A percentile compares a stretch with the other conserved stretches of the same genome.
phyloP scores from a whole-genome alignment of 257 asterid species.

The Echium plantagineum region DNA sequence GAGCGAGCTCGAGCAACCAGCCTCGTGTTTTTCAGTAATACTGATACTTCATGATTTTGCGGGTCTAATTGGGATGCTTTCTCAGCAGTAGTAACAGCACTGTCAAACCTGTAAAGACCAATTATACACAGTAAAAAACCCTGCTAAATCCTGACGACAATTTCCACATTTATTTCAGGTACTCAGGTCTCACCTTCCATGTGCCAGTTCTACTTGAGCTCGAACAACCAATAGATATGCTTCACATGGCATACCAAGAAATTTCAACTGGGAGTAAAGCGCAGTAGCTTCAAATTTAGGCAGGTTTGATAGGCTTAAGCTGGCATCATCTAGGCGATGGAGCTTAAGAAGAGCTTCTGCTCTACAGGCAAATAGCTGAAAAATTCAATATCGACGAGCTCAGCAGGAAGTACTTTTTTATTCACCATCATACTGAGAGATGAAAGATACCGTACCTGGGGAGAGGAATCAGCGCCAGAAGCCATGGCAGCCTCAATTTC shows the following conservation, averaged over 20 bases:
- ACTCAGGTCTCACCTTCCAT: slow-evolving; percentile 51
- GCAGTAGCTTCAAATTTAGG: slow-evolving; percentile 22
- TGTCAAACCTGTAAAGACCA: slow-evolving; percentile 57
- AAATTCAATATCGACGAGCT: slow-evolving; percentile 25
- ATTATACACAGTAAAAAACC: slow-evolving; percentile 10
- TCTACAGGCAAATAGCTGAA: slow-evolving; percentile 76
- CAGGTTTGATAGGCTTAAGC: slow-evolving; percentile 28
- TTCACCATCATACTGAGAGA: neutral
- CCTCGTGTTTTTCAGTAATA: slow-evolving; percentile 39
- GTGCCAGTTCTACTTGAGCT: slow-evolving; percentile 63
- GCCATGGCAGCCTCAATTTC: slow-evolving; percentile 64
- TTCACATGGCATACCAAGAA: slow-evolving; percentile 56
- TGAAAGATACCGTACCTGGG: slow-evolving; percentile 41
- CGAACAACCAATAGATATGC: slow-evolving; percentile 62
- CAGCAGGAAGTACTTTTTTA: slow-evolving; percentile 7
- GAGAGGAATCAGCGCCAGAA: slow-evolving; percentile 64
- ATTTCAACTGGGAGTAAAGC: slow-evolving; percentile 27
- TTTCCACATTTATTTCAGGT: neutral
- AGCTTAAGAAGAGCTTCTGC: slow-evolving; percentile 88
- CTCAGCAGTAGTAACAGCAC: slow-evolving; percentile 52
- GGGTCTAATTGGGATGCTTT: slow-evolving; percentile 57
- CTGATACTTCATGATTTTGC: slow-evolving; percentile 43
- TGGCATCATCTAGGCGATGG: slow-evolving; percentile 55
- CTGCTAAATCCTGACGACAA: neutral
- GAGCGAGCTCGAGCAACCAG: slow-evolving; percentile 65